A percentile compares a stretch with the other conserved stretches of the same genome.
Evolutionary conservation across 2,329 filamentous ascomycete species (phyloP).

Genomic region (Cercospora sesami): DNA sequence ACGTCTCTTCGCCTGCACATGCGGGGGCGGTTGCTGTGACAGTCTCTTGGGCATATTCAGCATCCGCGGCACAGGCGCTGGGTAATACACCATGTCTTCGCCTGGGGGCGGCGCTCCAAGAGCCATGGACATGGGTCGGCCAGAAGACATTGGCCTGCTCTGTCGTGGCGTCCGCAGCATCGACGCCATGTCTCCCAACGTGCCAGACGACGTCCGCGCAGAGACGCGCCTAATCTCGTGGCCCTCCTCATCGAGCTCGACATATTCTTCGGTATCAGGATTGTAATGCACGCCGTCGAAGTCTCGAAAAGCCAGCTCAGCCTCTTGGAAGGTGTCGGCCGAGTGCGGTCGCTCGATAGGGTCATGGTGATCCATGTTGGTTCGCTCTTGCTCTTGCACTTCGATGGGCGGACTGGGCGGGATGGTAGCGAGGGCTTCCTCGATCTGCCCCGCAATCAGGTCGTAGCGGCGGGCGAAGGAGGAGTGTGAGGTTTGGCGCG

Average conservation of each 20-base stretch:
- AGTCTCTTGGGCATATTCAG: constrained; percentile 87
- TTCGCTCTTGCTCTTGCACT: constrained; percentile 28
- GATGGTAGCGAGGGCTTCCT: constrained; percentile 32
- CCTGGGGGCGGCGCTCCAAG: constrained; percentile 61
- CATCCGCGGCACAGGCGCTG: constrained; percentile 89
- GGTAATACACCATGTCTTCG: constrained; percentile 89
- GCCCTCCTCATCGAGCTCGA: constrained; percentile 37
- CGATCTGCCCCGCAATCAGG: constrained; percentile 36
- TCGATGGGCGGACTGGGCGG: constrained; percentile 31
- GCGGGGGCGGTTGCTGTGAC: constrained; percentile 68
- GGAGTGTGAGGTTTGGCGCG: constrained; percentile 30
- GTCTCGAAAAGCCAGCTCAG: constrained; percentile 68
- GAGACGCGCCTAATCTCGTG: constrained; percentile 38
- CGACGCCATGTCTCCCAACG: constrained; percentile 32
- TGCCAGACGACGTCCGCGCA: constrained; percentile 35
- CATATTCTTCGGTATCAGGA: constrained; percentile 49
- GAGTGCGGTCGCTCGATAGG: constrained; percentile 51
- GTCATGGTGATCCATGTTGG: constrained; percentile 24
- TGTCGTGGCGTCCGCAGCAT: constrained; percentile 35
- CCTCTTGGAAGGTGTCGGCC: constrained; percentile 64
- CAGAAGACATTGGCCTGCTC: constrained; percentile 55
- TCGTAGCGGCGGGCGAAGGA: constrained; percentile 36
- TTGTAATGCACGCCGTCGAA: constrained; percentile 80
- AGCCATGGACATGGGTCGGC: constrained; percentile 10
- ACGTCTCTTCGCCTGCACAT: constrained; percentile 67